These are phyloP conservation scores for Cytospora mali DNA, from an alignment of 2,329 filamentous ascomycete species.

Conservation along the genomic window DNA sequence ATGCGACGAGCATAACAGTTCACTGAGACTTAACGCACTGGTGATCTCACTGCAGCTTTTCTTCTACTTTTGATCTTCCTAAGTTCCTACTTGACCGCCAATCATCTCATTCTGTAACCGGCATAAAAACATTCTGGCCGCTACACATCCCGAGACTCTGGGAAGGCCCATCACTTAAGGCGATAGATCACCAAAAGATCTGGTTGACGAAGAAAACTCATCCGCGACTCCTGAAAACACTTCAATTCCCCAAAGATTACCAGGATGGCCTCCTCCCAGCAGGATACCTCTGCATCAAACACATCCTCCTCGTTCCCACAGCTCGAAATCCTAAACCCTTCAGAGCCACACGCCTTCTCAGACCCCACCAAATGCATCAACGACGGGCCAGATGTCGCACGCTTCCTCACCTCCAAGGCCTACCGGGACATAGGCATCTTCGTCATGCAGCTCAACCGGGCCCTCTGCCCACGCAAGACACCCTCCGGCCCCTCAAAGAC, in stretches of 20 bases:
- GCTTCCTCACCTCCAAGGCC: conserved; percentile 78
- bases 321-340: conserved; percentile 53
- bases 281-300: neutral
- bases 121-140: neutral
- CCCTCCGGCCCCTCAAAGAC: conserved; percentile 45
- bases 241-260: neutral
- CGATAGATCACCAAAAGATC: neutral
- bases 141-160: neutral
- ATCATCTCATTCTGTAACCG: neutral
- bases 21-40: neutral
- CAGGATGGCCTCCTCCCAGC: conserved; percentile 14
- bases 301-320: conserved; percentile 36
- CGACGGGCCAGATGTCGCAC: conserved; percentile 77
- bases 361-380: conserved; percentile 80
- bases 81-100: neutral
- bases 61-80: neutral
- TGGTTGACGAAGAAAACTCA: neutral
- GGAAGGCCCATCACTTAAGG: neutral
- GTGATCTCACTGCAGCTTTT: neutral
- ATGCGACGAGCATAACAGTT: neutral
- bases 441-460: conserved; percentile 84
- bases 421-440: conserved; percentile 89
- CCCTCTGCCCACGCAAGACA: conserved; percentile 72
- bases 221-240: neutral
- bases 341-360: conserved; percentile 59